Conservation (phyloP, 2,329 filamentous ascomycete genomes). For the Hortaea sp. region DNA sequence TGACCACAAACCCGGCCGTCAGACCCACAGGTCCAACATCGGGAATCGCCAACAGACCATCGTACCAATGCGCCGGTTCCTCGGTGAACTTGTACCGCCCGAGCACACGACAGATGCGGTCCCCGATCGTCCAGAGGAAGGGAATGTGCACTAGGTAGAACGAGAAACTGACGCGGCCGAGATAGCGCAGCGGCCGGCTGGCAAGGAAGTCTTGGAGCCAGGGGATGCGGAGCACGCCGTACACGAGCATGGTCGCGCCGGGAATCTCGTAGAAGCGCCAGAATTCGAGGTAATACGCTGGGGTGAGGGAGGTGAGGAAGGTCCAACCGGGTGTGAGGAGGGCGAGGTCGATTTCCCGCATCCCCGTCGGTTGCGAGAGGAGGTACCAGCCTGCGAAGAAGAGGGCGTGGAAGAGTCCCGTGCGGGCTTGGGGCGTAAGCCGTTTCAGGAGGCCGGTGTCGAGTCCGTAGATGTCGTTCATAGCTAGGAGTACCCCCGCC, state of each 20-base stretch:
- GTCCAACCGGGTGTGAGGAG: conserved; percentile 49
- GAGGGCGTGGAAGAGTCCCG: conserved; percentile 27
- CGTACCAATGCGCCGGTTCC: conserved; percentile 35
- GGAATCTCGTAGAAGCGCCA: conserved; percentile 48
- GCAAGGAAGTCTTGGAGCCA: conserved; percentile 43
- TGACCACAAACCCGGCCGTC: conserved; percentile 48
- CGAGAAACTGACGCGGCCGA: conserved; percentile 51
- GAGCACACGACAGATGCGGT: conserved; percentile 42
- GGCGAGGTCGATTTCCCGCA: conserved; percentile 43
- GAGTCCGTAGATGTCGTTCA: conserved; percentile 49
- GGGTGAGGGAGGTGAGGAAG: conserved; percentile 38
- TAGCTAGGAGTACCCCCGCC: conserved; percentile 47
- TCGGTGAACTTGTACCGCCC: conserved; percentile 33
- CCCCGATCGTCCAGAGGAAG: conserved; percentile 41
- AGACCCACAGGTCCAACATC: conserved; percentile 40
- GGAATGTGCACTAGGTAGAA: conserved; percentile 54
- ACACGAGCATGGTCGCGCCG: conserved; percentile 44
- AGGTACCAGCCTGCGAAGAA: conserved; percentile 39
- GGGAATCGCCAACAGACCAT: conserved; percentile 45
- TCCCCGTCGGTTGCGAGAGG: conserved; percentile 29
- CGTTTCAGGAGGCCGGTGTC: neutral
- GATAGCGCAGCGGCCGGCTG: conserved; percentile 42
- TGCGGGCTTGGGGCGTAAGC: neutral
- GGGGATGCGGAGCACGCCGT: conserved; percentile 38
- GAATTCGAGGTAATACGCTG: conserved; percentile 14